phyloP scores from a whole-genome alignment of 768 basidiomycete genomes.

The Rhizopogon sp. region DNA sequence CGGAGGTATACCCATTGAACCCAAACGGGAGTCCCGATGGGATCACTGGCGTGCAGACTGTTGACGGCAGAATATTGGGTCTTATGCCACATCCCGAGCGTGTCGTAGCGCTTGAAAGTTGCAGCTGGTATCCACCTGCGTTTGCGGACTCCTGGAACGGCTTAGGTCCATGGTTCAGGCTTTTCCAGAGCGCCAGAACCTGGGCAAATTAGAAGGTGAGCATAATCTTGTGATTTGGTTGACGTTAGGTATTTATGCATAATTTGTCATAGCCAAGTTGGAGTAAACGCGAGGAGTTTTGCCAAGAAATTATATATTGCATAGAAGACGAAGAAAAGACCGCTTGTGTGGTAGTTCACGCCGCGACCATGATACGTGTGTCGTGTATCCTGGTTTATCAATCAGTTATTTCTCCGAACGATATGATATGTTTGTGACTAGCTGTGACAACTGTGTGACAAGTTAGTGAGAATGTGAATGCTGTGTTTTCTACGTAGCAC shows the following conservation, averaged over 20 bases:
- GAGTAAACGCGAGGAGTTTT: too few species aligned
- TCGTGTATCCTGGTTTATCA: too few species aligned
- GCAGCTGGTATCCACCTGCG: slow-evolving; percentile 83
- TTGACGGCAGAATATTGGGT: slow-evolving; percentile 85
- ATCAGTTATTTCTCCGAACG: too few species aligned
- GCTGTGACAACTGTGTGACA: not conserved
- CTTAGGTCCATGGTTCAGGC: slow-evolving; percentile 88
- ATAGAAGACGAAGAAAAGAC: not conserved
- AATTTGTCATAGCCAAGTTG: not conserved
- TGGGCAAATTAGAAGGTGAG: slow-evolving; percentile 41
- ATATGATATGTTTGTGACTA: not conserved
- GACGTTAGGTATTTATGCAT: not conserved
- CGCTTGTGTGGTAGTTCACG: too few species aligned
- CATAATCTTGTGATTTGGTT: not conserved
- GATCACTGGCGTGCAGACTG: slow-evolving; percentile 84
- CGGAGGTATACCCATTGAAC: slow-evolving; percentile 75
- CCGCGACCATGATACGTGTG: too few species aligned
- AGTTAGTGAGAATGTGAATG: not conserved
- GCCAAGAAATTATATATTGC: not conserved
- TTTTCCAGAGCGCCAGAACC: slow-evolving; percentile 87
- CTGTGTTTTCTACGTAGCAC: not conserved
- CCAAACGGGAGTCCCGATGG: slow-evolving; percentile 85
- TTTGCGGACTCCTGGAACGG: slow-evolving; percentile 61
- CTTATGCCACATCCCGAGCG: slow-evolving; percentile 99
- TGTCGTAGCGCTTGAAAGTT: slow-evolving; percentile 72